Evolutionary conservation across 345 rosid species (phyloP).

Genomic region (Lepidium didymum): DNA sequence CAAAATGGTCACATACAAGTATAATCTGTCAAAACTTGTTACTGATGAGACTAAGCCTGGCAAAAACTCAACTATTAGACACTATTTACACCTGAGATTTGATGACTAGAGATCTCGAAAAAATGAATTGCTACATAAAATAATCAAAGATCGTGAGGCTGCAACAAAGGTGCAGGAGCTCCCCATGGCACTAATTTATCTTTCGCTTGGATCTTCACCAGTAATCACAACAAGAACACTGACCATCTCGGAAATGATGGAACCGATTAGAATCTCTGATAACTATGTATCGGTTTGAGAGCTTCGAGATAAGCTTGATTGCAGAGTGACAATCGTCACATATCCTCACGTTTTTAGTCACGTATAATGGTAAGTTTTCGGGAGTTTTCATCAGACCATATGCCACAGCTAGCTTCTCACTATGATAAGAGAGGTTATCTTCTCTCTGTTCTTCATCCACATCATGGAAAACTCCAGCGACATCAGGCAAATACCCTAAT

Average conservation of each 20-base stretch:
- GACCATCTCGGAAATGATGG: slow-evolving; percentile 64
- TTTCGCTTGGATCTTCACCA: slow-evolving; percentile 17
- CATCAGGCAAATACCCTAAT: slow-evolving; percentile 63
- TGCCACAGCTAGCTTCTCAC: slow-evolving; percentile 81
- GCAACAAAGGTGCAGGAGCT: neutral
- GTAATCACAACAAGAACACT: slow-evolving; percentile 60
- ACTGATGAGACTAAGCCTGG: neutral
- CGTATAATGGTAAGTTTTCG: slow-evolving; percentile 45
- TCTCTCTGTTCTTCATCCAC: slow-evolving; percentile 86
- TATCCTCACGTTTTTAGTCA: slow-evolving; percentile 68
- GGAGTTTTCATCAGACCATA: slow-evolving; percentile 70
- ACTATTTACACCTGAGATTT: neutral
- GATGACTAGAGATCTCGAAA: neutral
- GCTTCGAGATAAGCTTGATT: slow-evolving; percentile 57
- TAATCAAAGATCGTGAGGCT: neutral
- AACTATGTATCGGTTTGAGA: slow-evolving; percentile 47
- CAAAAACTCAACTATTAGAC: neutral
- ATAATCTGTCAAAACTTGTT: neutral
- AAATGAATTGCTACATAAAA: neutral
- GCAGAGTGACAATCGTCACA: slow-evolving; percentile 91
- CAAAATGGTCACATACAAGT: neutral
- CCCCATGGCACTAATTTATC: neutral
- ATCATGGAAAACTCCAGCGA: slow-evolving; percentile 53
- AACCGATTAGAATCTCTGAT: slow-evolving; percentile 78
- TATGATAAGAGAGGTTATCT: slow-evolving; percentile 60